phyloP scores from a whole-genome alignment of 2,329 filamentous ascomycete genomes.

The Herpomyces periplanetae region DNA sequence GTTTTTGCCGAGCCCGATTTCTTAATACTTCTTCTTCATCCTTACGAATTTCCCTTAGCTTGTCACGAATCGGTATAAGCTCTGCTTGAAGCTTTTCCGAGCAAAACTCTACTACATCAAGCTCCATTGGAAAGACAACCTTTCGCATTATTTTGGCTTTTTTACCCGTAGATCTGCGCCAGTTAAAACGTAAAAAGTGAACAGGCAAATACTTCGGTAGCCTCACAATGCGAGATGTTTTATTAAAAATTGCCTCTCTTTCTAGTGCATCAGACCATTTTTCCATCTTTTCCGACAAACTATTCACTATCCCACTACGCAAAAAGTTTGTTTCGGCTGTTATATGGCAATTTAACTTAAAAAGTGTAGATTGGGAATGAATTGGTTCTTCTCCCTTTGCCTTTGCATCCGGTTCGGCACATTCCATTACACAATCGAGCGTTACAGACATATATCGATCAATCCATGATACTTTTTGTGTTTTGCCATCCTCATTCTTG shows the following conservation, averaged over 20 bases:
- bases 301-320: slow-evolving; percentile 45
- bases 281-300: slow-evolving; percentile 53
- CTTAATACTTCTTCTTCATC: slow-evolving; percentile 78
- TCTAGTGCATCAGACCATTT: slow-evolving; percentile 43
- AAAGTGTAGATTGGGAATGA: slow-evolving; percentile 26
- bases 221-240: slow-evolving; percentile 54
- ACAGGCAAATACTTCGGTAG: slow-evolving; percentile 82
- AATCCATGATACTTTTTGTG: slow-evolving; percentile 24
- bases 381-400: slow-evolving; percentile 30
- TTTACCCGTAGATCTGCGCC: slow-evolving; percentile 77
- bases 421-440: slow-evolving; percentile 38
- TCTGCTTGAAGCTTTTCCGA: slow-evolving; percentile 50
- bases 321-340: slow-evolving; percentile 53
- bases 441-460: slow-evolving; percentile 62
- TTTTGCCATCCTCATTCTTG: slow-evolving; percentile 8
- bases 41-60: slow-evolving; percentile 72
- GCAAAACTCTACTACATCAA: slow-evolving; percentile 80
- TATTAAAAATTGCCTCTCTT: slow-evolving; percentile 49
- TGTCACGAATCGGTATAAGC: slow-evolving; percentile 68
- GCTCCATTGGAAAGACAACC: slow-evolving; percentile 69
- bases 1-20: slow-evolving; percentile 62
- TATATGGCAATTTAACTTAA: slow-evolving; percentile 90
- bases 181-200: slow-evolving; percentile 92
- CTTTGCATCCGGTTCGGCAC: slow-evolving; percentile 38
- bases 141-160: slow-evolving; percentile 99